A percentile compares a stretch with the other conserved stretches of the same genome.
Conservation (phyloP, 2,329 filamentous ascomycete species). For the Pseudocercospora fijiensis region DNA sequence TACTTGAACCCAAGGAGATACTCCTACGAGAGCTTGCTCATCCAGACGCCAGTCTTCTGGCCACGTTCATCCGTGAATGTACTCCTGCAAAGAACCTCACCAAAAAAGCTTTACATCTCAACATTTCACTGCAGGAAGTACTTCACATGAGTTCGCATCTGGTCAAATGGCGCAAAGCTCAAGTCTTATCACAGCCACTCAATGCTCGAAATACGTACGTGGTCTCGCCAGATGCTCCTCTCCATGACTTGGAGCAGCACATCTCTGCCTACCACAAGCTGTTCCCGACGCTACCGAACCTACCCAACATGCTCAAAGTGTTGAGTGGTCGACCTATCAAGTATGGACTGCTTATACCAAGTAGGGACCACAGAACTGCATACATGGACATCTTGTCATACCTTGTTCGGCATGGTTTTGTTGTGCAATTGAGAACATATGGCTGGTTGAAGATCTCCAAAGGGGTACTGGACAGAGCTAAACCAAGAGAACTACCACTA, state of each 20-base stretch:
- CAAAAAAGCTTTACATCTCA: slow-evolving; percentile 69
- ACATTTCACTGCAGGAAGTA: slow-evolving; percentile 75
- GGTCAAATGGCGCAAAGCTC: slow-evolving; percentile 91
- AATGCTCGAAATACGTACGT: slow-evolving; percentile 90
- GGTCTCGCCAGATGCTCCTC: slow-evolving; percentile 83
- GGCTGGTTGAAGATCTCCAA: slow-evolving; percentile 67
- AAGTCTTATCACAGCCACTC: slow-evolving; percentile 78
- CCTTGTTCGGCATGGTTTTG: slow-evolving; percentile 89
- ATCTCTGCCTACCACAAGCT: slow-evolving; percentile 69
- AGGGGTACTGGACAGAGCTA: slow-evolving; percentile 58
- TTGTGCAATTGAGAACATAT: slow-evolving; percentile 88
- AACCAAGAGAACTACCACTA: slow-evolving; percentile 3
- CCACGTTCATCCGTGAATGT: slow-evolving; percentile 65
- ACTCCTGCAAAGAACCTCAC: slow-evolving; percentile 64
- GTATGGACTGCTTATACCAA: slow-evolving; percentile 81
- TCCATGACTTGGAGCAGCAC: slow-evolving; percentile 67
- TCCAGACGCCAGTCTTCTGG: slow-evolving; percentile 71
- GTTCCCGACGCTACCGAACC: slow-evolving; percentile 78
- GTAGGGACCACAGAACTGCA: slow-evolving; percentile 78
- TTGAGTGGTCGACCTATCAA: slow-evolving; percentile 77
- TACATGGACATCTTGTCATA: slow-evolving; percentile 92
- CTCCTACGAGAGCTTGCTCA: slow-evolving; percentile 71
- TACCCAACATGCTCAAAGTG: slow-evolving; percentile 83
- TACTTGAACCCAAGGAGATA: slow-evolving; percentile 79
- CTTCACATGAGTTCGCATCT: slow-evolving; percentile 88